A percentile compares a stretch with the other conserved stretches of the same genome.
These are phyloP conservation scores for Arthrobotrys conoides DNA, from an alignment of 2,329 filamentous ascomycete species.

Conservation along the genomic window DNA sequence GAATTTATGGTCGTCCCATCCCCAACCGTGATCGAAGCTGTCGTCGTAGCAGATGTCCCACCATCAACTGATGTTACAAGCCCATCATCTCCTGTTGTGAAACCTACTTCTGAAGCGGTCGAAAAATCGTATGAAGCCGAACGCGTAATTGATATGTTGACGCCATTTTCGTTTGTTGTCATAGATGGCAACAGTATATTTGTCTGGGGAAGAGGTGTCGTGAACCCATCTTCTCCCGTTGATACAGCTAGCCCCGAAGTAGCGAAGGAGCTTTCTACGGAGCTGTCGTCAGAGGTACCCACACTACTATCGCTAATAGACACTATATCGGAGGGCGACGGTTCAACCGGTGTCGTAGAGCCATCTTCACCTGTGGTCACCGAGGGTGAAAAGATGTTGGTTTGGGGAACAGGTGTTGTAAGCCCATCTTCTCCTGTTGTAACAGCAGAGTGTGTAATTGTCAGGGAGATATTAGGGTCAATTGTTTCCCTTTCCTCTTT, in stretches of 20 bases:
- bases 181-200: too few relatives aligned
- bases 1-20: neutral
- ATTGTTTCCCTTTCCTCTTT: neutral
- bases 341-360: neutral
- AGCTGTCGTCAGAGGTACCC: neutral
- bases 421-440: conserved; percentile 22
- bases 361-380: neutral
- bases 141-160: too few relatives aligned
- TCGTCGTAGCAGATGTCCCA: neutral
- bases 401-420: neutral
- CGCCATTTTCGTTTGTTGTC: too few relatives aligned
- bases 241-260: too few relatives aligned
- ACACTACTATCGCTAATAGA: neutral
- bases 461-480: too few relatives aligned
- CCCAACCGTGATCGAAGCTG: neutral
- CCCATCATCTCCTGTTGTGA: neutral
- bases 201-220: too few relatives aligned
- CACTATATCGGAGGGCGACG: neutral
- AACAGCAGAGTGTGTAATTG: neutral
- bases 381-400: neutral
- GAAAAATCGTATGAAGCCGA: too few relatives aligned
- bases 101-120: neutral
- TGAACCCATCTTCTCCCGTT: too few relatives aligned
- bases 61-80: neutral
- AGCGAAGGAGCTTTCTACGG: too few relatives aligned